phyloP scores from a whole-genome alignment of 2,329 filamentous ascomycete genomes.

The Cladobotryum protrusum region DNA sequence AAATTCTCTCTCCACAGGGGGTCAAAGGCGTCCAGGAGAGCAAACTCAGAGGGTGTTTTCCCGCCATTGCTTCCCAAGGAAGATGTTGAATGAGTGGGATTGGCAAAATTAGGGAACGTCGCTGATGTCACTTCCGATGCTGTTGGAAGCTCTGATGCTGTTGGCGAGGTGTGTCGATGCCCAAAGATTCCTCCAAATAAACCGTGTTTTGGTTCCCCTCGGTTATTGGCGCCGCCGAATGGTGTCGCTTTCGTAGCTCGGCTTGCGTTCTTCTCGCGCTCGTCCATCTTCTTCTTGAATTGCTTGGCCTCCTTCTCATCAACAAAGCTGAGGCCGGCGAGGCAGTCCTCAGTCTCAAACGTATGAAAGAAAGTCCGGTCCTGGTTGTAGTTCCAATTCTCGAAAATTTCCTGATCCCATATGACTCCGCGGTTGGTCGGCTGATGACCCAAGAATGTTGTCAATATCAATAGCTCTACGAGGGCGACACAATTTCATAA shows the following conservation, averaged over 20 bases:
- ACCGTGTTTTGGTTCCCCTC: slow-evolving; percentile 36
- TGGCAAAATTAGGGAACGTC: slow-evolving; percentile 25
- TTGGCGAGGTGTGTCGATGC: slow-evolving; percentile 53
- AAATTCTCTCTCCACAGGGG: slow-evolving; percentile 60
- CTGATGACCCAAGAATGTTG: slow-evolving; percentile 33
- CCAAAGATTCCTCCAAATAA: slow-evolving; percentile 58
- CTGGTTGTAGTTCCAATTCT: slow-evolving; percentile 90
- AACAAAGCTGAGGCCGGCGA: slow-evolving; percentile 84
- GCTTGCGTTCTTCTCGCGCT: slow-evolving; percentile 90
- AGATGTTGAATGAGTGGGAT: slow-evolving; percentile 34
- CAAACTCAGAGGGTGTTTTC: slow-evolving; percentile 48
- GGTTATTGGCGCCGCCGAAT: slow-evolving; percentile 49
- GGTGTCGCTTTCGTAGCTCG: slow-evolving; percentile 76
- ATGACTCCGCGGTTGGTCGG: slow-evolving; percentile 76
- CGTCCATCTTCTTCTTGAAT: slow-evolving; percentile 96
- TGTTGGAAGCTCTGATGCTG: slow-evolving; percentile 27
- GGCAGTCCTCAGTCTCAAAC: slow-evolving; percentile 89
- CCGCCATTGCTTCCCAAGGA: slow-evolving; percentile 42
- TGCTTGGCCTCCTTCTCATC: slow-evolving; percentile 97
- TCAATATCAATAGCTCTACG: slow-evolving; percentile 1
- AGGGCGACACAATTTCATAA: background rate
- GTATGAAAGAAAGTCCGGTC: slow-evolving; percentile 97
- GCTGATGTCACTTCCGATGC: slow-evolving; percentile 51
- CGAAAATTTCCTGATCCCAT: slow-evolving; percentile 98
- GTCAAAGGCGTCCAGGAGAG: slow-evolving; percentile 58